Conservation (phyloP, 495 filamentous ascomycete genomes). For the Penicillium fimorum region DNA sequence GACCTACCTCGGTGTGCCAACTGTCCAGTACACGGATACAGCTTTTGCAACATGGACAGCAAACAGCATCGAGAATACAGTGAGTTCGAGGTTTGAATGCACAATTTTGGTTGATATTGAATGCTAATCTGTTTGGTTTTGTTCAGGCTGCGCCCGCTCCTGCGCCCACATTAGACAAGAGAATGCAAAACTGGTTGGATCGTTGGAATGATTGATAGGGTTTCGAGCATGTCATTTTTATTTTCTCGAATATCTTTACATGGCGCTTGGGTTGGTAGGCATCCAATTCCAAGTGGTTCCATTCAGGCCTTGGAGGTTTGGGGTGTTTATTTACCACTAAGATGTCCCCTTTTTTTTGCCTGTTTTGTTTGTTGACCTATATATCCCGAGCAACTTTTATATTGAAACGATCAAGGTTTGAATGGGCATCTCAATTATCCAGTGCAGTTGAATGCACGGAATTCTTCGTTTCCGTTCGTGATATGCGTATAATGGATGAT, state of each 20-base stretch:
- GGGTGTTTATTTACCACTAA: not conserved
- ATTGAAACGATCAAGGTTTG: not conserved
- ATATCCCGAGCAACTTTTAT: slow-evolving; percentile 4
- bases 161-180: slow-evolving; percentile 29
- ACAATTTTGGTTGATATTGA: not conserved
- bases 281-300: not conserved
- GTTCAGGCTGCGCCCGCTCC: slow-evolving; percentile 39
- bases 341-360: not conserved
- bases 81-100: slow-evolving; percentile 36
- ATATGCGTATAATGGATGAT: not conserved
- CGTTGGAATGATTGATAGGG: slow-evolving; percentile 31
- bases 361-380: slow-evolving; percentile 6
- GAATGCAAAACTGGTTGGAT: slow-evolving; percentile 37
- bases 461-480: slow-evolving; percentile 7
- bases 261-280: not conserved
- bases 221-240: slow-evolving; percentile 2
- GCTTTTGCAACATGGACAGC: slow-evolving; percentile 54
- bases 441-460: slow-evolving; percentile 4
- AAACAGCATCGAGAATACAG: slow-evolving; percentile 61
- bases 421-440: not conserved
- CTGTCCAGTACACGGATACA: slow-evolving; percentile 60
- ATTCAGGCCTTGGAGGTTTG: not conserved
- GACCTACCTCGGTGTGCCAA: slow-evolving; percentile 54
- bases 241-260: slow-evolving; percentile 3
- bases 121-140: not conserved